phyloP scores from a whole-genome alignment of 176 grass and related monocot species.

The Raddia distichophylla region DNA sequence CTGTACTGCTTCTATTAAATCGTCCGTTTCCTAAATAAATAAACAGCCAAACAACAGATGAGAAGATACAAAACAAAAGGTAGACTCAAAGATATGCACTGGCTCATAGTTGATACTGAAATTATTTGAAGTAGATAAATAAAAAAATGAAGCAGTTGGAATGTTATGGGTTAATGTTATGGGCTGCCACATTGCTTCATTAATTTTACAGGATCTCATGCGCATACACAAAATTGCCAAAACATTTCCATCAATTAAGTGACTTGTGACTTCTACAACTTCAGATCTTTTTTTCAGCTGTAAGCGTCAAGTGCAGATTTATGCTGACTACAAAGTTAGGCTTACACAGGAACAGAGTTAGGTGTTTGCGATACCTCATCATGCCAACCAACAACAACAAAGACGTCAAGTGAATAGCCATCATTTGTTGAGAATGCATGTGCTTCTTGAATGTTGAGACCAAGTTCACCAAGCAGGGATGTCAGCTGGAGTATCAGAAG shows the following conservation, averaged over 20 bases:
- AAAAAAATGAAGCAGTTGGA: neutral
- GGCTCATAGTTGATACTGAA: neutral
- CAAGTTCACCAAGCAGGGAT: constrained; percentile 88
- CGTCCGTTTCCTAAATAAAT: constrained; percentile 76
- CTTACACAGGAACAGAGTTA: neutral
- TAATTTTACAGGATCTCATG: neutral
- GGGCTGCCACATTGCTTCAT: neutral
- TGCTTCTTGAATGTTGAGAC: constrained; percentile 99
- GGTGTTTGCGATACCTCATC: constrained; percentile 62
- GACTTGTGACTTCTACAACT: neutral
- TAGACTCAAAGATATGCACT: neutral
- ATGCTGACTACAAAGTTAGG: constrained; percentile 3
- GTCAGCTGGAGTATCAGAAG: constrained; percentile 67
- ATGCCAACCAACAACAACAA: constrained; percentile 97
- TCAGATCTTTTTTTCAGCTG: neutral
- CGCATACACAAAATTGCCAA: neutral
- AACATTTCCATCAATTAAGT: neutral
- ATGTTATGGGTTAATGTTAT: neutral
- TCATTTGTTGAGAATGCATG: constrained; percentile 99
- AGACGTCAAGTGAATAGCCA: constrained; percentile 94
- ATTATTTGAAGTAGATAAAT: neutral
- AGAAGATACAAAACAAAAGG: constrained; percentile 4
- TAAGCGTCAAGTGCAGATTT: neutral
- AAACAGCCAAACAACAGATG: constrained; percentile 8
- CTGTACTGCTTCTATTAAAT: constrained; percentile 68